Evolutionary conservation across 192 early-diverging fungal species (phyloP).

Genomic region (Umbelopsis vinacea): DNA sequence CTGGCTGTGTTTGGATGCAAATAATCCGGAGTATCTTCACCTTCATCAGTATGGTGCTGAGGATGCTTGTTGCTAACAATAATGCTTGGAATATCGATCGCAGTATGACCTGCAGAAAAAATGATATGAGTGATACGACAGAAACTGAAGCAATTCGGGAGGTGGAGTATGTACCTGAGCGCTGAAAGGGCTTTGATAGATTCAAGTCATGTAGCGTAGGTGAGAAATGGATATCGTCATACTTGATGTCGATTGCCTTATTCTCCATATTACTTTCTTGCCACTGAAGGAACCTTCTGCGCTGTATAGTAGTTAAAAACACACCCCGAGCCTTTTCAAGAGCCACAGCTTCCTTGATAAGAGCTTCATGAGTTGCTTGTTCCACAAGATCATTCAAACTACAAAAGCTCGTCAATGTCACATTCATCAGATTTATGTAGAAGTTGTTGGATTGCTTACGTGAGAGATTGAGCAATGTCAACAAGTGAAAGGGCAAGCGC

Average conservation of each 20-base stretch:
- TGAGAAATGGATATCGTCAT: neutral
- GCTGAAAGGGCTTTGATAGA: neutral
- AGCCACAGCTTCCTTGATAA: conserved; percentile 14
- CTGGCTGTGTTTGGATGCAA: neutral
- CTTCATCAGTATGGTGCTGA: neutral
- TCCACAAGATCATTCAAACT: neutral
- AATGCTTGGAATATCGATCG: neutral
- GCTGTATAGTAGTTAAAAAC: conserved; percentile 1
- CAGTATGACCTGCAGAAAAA: neutral
- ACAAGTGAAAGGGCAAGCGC: conserved; percentile 27
- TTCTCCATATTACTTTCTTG: neutral
- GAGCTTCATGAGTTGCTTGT: conserved; percentile 6
- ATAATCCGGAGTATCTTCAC: neutral
- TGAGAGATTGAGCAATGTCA: conserved; percentile 29
- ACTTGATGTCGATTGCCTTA: neutral
- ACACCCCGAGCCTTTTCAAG: conserved; percentile 8
- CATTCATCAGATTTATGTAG: neutral
- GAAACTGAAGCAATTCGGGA: too few relatives aligned
- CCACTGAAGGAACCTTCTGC: conserved; percentile 4
- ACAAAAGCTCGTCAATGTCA: neutral
- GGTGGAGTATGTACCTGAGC: neutral
- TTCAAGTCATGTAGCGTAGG: neutral
- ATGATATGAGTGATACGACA: neutral
- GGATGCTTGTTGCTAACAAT: neutral
- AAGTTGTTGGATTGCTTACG: conserved; percentile 3